Evolutionary conservation across 495 filamentous ascomycete species (phyloP).

Genomic region (Hypoxylon fuscum): DNA sequence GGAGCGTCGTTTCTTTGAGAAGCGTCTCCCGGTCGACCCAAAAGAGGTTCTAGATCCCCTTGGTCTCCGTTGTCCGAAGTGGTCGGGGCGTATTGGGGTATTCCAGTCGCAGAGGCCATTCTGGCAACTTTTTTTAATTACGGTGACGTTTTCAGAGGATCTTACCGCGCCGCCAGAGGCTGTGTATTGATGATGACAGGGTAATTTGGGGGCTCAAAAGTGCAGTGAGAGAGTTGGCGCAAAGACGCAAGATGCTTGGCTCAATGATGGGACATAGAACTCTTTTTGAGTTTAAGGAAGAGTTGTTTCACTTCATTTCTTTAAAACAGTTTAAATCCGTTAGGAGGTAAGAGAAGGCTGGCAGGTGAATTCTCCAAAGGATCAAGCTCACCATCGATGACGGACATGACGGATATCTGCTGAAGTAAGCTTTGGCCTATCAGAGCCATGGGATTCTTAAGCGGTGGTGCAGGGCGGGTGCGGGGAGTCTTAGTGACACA

Average conservation of each 20-base stretch:
- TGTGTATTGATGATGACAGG: slow-evolving; percentile 2
- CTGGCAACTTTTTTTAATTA: slow-evolving; percentile 34
- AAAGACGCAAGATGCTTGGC: neutral
- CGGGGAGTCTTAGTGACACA: slow-evolving; percentile 23
- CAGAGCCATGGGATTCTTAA: slow-evolving; percentile 33
- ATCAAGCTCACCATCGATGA: slow-evolving; percentile 42
- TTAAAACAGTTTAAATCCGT: slow-evolving; percentile 12
- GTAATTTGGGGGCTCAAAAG: neutral
- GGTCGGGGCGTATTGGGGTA: slow-evolving; percentile 52
- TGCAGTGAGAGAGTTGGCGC: neutral
- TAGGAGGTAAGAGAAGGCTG: slow-evolving; percentile 8
- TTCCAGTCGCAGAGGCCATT: slow-evolving; percentile 67
- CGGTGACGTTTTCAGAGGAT: slow-evolving; percentile 15
- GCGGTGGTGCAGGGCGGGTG: slow-evolving; percentile 24
- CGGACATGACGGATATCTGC: slow-evolving; percentile 36
- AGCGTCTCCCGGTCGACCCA: slow-evolving; percentile 77
- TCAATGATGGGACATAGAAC: neutral
- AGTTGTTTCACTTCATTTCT: slow-evolving; percentile 24
- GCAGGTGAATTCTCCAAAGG: slow-evolving; percentile 18
- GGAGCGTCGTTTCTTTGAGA: slow-evolving; percentile 69
- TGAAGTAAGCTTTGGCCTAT: slow-evolving; percentile 35
- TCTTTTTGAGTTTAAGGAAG: slow-evolving; percentile 14
- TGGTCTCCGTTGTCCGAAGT: slow-evolving; percentile 39
- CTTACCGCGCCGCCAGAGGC: slow-evolving; percentile 7
- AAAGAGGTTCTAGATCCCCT: slow-evolving; percentile 77